Evolutionary conservation across 257 asterid species (phyloP).

Genomic region (Mitragyna speciosa): DNA sequence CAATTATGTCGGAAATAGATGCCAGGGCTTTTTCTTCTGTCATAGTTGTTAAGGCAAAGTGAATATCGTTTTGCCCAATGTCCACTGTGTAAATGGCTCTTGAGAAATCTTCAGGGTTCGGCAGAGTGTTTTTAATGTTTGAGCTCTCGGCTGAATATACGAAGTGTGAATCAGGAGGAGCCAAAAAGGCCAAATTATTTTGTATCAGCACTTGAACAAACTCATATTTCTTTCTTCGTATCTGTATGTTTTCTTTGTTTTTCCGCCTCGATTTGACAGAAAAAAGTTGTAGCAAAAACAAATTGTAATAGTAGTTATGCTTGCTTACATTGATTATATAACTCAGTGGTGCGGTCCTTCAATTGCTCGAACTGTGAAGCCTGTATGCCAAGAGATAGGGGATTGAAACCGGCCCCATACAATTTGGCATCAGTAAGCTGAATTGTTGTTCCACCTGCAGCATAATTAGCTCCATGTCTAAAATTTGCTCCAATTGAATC

Average conservation of each 20-base stretch:
- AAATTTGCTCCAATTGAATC: constrained; percentile 28
- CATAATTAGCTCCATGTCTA: constrained; percentile 28
- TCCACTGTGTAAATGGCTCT: constrained; percentile 35
- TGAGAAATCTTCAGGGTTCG: constrained; percentile 24
- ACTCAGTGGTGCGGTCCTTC: constrained; percentile 15
- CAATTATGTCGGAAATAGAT: constrained; percentile 19
- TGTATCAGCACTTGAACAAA: not conserved
- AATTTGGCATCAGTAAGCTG: constrained; percentile 21
- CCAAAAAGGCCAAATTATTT: too few species aligned
- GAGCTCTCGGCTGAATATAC: not conserved
- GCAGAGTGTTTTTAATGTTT: constrained; percentile 10
- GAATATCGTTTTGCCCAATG: constrained; percentile 36
- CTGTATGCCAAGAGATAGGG: constrained; percentile 25
- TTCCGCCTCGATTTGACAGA: not conserved
- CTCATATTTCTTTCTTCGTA: not conserved
- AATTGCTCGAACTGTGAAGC: constrained; percentile 28
- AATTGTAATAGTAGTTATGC: too few species aligned
- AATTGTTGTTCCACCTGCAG: constrained; percentile 28
- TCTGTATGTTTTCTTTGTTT: too few species aligned
- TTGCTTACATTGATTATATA: constrained; percentile 10
- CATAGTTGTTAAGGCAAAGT: constrained; percentile 13
- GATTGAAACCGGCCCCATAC: constrained; percentile 20
- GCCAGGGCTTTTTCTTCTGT: constrained; percentile 21
- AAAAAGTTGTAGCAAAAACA: not conserved
- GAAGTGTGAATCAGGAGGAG: not conserved